These are phyloP conservation scores for Epichloe coenophiala DNA, from an alignment of 2,329 filamentous ascomycete genomes.

Conservation along the genomic window DNA sequence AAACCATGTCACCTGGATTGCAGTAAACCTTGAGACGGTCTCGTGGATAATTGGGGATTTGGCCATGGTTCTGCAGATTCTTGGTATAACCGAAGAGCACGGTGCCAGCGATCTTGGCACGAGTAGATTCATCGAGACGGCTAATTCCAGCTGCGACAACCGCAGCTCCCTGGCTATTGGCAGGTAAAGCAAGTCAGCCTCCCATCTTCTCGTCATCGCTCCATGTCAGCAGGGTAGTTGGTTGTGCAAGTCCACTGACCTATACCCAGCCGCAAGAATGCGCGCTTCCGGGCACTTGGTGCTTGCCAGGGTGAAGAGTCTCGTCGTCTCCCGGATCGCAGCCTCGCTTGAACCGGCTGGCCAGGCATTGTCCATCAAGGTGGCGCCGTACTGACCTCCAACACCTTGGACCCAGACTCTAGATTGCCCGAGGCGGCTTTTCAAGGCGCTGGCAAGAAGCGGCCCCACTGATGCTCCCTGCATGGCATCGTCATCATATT, in stretches of 20 bases:
- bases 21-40: constrained; percentile 25
- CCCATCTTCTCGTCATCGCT: too few species aligned
- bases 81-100: constrained; percentile 29
- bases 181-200: not conserved
- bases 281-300: constrained; percentile 29
- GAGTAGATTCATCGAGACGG: constrained; percentile 16
- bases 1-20: constrained; percentile 21
- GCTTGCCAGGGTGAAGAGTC: constrained; percentile 25
- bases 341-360: constrained; percentile 21
- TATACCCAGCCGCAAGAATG: constrained; percentile 28
- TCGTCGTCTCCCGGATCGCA: constrained; percentile 27
- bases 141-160: constrained; percentile 27
- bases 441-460: constrained; percentile 15
- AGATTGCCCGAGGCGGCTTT: constrained; percentile 11
- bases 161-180: constrained; percentile 25
- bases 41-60: constrained; percentile 23
- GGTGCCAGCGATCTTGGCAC: constrained; percentile 22
- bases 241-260: constrained; percentile 4
- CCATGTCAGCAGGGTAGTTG: not conserved
- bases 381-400: constrained; percentile 24
- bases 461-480: constrained; percentile 11
- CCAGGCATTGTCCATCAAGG: constrained; percentile 22
- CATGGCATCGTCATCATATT: too few species aligned
- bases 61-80: constrained; percentile 26
- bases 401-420: constrained; percentile 31